phyloP scores from a whole-genome alignment of 73 alveolate genomes.

The Paramecium caudatum region DNA sequence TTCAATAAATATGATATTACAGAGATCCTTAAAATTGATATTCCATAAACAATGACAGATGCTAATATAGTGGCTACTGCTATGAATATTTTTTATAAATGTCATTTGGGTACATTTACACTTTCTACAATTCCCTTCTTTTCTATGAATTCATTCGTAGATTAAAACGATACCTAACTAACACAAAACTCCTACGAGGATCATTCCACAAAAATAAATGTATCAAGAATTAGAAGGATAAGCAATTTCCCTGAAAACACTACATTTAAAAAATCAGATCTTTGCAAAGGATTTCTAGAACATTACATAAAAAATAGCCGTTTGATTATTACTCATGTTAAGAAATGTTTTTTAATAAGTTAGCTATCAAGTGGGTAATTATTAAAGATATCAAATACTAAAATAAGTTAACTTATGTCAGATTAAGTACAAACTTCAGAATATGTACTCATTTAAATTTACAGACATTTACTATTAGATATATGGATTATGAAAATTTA shows the following conservation, averaged over 20 bases:
- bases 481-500: slow-evolving; percentile 38
- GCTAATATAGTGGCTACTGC: slow-evolving; percentile 38
- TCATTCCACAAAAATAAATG: neutral
- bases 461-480: slow-evolving; percentile 34
- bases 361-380: slow-evolving; percentile 14
- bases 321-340: neutral
- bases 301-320: slow-evolving; percentile 21
- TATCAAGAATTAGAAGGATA: slow-evolving; percentile 39
- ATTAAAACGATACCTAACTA: neutral
- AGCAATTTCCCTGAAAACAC: slow-evolving; percentile 45
- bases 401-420: neutral
- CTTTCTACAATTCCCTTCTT: slow-evolving; percentile 26
- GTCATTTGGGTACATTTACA: slow-evolving; percentile 13
- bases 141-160: neutral
- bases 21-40: slow-evolving; percentile 1
- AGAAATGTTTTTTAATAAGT: neutral
- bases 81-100: slow-evolving; percentile 1
- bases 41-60: neutral
- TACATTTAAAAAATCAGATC: slow-evolving; percentile 46
- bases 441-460: slow-evolving; percentile 14
- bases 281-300: slow-evolving; percentile 56
- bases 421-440: neutral
- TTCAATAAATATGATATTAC: slow-evolving; percentile 48
- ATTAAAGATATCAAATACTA: slow-evolving; percentile 31
- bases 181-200: slow-evolving; percentile 6